Percentiles rank a stretch among this genome's conserved stretches.
These are phyloP conservation scores for Pleurotus platypus DNA, from an alignment of 768 basidiomycete species.

Conservation along the genomic window DNA sequence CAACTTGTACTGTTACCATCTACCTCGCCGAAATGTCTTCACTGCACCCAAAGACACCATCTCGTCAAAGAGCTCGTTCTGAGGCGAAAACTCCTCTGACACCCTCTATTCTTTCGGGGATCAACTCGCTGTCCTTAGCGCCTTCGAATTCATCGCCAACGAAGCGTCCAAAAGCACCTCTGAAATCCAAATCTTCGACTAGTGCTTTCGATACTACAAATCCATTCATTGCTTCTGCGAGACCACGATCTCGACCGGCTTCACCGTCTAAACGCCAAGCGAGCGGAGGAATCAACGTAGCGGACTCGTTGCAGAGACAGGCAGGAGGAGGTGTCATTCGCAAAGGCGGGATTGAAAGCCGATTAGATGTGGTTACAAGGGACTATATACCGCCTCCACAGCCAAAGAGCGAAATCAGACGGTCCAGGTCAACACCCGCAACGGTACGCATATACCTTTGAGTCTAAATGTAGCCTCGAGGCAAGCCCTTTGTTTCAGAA, in stretches of 20 bases:
- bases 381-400: constrained; percentile 73
- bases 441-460: constrained; percentile 31
- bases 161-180: constrained; percentile 13
- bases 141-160: constrained; percentile 24
- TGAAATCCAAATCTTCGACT: constrained; percentile 24
- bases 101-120: constrained; percentile 37
- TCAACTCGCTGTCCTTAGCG: constrained; percentile 40
- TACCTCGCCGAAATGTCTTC: neutral
- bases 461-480: constrained; percentile 9
- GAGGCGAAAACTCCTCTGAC: constrained; percentile 50
- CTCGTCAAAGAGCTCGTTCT: constrained; percentile 41
- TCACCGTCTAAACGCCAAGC: constrained; percentile 67
- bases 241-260: constrained; percentile 50
- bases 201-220: constrained; percentile 50
- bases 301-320: constrained; percentile 57
- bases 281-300: constrained; percentile 40
- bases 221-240: constrained; percentile 50
- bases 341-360: constrained; percentile 73
- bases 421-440: constrained; percentile 72
- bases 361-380: constrained; percentile 70
- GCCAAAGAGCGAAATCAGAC: constrained; percentile 57
- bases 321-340: constrained; percentile 67
- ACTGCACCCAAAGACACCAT: constrained; percentile 42
- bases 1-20: too few relatives aligned
- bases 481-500: constrained; percentile 24